A percentile compares a stretch with the other conserved stretches of the same genome.
phyloP scores from a whole-genome alignment of 352 stramenopile species.

The Phytopythium sindhum region DNA sequence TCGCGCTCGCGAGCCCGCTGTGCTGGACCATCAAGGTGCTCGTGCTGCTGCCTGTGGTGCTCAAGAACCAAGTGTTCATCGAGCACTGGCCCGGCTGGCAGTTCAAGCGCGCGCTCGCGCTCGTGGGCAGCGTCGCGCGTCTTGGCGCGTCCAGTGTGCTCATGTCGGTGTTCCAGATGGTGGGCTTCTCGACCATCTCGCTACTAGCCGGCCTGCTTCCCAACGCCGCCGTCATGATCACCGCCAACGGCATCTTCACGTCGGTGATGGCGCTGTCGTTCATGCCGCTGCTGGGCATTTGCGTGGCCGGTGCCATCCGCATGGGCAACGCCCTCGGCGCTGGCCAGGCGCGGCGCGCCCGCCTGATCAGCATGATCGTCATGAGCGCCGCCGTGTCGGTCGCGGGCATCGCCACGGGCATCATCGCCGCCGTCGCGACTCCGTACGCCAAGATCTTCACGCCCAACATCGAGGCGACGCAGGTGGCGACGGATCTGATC shows the following conservation, averaged over 20 bases:
- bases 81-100: conserved; percentile 62
- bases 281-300: conserved; percentile 47
- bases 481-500: conserved; percentile 27
- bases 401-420: conserved; percentile 23
- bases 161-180: conserved; percentile 50
- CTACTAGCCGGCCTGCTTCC: conserved; percentile 52
- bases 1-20: conserved; percentile 43
- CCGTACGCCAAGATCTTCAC: conserved; percentile 42
- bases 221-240: conserved; percentile 44
- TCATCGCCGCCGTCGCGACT: conserved; percentile 26
- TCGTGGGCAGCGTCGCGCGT: conserved; percentile 37
- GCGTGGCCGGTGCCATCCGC: conserved; percentile 42
- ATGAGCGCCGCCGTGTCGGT: conserved; percentile 26
- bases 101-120: conserved; percentile 24
- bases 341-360: conserved; percentile 37
- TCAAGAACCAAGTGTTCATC: conserved; percentile 45
- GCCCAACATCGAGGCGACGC: conserved; percentile 23
- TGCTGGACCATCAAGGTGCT: conserved; percentile 45
- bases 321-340: conserved; percentile 60
- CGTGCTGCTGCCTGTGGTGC: conserved; percentile 43
- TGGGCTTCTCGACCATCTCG: conserved; percentile 40
- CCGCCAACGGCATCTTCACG: conserved; percentile 52
- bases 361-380: conserved; percentile 34
- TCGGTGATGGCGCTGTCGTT: conserved; percentile 41
- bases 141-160: conserved; percentile 41